Evolutionary conservation across 139 green algal species (phyloP).

Genomic region (Chlamydomonas schloesseri): DNA sequence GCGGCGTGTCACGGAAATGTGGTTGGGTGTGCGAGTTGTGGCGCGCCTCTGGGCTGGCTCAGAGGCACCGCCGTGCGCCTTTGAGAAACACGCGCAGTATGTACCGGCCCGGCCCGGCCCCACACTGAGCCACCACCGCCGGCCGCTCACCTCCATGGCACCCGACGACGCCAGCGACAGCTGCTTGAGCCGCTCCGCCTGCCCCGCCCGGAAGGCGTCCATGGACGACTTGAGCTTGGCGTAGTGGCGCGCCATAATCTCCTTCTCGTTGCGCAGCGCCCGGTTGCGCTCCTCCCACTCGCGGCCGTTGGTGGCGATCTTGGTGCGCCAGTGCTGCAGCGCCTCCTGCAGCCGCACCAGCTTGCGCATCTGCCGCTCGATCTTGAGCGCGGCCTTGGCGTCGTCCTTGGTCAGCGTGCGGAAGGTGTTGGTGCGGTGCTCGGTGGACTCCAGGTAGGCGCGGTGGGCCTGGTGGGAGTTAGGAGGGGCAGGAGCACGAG

Average conservation of each 20-base stretch:
- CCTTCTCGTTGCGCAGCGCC: slow-evolving; percentile 85
- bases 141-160: slow-evolving; percentile 52
- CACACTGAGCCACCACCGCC: too few species aligned
- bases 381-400: slow-evolving; percentile 75
- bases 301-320: slow-evolving; percentile 78
- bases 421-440: slow-evolving; percentile 82
- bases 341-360: slow-evolving; percentile 82
- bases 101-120: too few species aligned
- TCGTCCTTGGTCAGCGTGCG: slow-evolving; percentile 82
- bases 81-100: too few species aligned
- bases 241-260: slow-evolving; percentile 88
- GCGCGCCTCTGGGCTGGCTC: too few species aligned
- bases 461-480: slow-evolving; percentile 63
- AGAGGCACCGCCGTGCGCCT: too few species aligned
- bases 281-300: slow-evolving; percentile 86
- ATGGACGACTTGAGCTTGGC: slow-evolving; percentile 75
- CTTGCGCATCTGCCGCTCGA: slow-evolving; percentile 88
- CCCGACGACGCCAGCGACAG: slow-evolving; percentile 63
- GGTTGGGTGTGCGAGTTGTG: too few species aligned
- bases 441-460: slow-evolving; percentile 82
- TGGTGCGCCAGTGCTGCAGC: slow-evolving; percentile 85
- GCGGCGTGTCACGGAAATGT: too few species aligned
- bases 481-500: not conserved
- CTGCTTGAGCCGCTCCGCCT: slow-evolving; percentile 74
- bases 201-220: slow-evolving; percentile 66